phyloP scores from a whole-genome alignment of 1,284 basidiomycete species.

The Puccinia horiana region DNA sequence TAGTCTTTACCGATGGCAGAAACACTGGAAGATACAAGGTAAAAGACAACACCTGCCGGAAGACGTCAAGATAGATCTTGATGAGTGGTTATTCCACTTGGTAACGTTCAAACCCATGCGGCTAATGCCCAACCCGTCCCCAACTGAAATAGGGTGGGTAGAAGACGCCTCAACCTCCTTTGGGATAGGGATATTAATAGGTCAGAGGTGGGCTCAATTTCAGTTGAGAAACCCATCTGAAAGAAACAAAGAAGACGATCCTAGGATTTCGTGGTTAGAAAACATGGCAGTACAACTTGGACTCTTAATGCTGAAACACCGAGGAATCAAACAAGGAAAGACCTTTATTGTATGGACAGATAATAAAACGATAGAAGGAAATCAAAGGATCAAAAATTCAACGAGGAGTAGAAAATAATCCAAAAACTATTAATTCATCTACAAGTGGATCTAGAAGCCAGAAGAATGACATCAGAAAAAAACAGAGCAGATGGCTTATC shows the following conservation, averaged over 20 bases:
- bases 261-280: too few relatives aligned
- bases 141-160: neutral
- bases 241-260: too few relatives aligned
- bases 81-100: too few relatives aligned
- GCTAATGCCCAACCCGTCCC: neutral
- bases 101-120: too few relatives aligned
- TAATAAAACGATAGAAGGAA: neutral
- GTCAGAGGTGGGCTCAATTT: neutral
- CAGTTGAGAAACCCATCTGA: too few relatives aligned
- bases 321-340: neutral
- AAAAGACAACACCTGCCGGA: neutral
- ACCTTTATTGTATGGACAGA: too few relatives aligned
- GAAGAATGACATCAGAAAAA: too few relatives aligned
- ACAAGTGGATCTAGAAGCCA: neutral
- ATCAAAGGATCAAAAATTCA: neutral
- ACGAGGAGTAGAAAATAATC: slow-evolving; percentile 4
- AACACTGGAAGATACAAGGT: too few relatives aligned
- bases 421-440: neutral
- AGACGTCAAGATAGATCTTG: too few relatives aligned
- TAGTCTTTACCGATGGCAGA: too few relatives aligned
- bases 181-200: neutral
- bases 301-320: neutral
- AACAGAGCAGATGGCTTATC: neutral
- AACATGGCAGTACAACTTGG: too few relatives aligned
- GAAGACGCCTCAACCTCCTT: neutral